Percentiles rank a stretch among this genome's conserved stretches.
phyloP scores from a whole-genome alignment of 768 basidiomycete genomes.

The Phlebiopsis flavidoalba region DNA sequence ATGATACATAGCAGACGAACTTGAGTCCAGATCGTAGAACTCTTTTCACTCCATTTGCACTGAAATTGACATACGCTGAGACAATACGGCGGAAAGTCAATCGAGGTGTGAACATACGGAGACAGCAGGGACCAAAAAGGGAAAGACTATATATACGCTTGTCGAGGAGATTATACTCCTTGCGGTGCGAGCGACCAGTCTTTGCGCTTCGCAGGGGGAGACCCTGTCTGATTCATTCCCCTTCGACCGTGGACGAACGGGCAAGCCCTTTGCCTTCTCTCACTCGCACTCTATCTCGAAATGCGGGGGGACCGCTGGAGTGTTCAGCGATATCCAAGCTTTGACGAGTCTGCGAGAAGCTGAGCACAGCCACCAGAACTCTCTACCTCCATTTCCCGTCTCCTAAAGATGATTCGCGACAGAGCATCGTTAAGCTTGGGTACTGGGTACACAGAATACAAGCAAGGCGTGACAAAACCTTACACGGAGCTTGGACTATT shows the following conservation, averaged over 20 bases:
- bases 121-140: background rate
- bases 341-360: constrained; percentile 23
- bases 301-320: constrained; percentile 73
- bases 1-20: background rate
- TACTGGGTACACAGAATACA: background rate
- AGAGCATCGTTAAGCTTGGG: background rate
- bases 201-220: constrained; percentile 52
- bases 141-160: constrained; percentile 46
- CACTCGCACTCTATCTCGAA: constrained; percentile 78
- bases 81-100: background rate
- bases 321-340: constrained; percentile 67
- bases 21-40: background rate
- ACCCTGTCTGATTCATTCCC: constrained; percentile 71
- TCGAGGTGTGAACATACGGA: background rate
- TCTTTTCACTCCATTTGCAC: background rate
- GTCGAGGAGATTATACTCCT: too few species aligned
- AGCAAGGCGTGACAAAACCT: too few species aligned
- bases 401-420: constrained; percentile 14
- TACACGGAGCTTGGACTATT: background rate
- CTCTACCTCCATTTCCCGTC: constrained; percentile 61
- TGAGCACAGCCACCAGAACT: constrained; percentile 17
- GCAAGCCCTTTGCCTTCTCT: constrained; percentile 75
- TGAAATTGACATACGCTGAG: background rate
- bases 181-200: constrained; percentile 65
- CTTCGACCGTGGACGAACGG: constrained; percentile 40